These are phyloP conservation scores for Aegilops bicornis DNA, from an alignment of 176 grass and related monocot species.

Conservation along the genomic window DNA sequence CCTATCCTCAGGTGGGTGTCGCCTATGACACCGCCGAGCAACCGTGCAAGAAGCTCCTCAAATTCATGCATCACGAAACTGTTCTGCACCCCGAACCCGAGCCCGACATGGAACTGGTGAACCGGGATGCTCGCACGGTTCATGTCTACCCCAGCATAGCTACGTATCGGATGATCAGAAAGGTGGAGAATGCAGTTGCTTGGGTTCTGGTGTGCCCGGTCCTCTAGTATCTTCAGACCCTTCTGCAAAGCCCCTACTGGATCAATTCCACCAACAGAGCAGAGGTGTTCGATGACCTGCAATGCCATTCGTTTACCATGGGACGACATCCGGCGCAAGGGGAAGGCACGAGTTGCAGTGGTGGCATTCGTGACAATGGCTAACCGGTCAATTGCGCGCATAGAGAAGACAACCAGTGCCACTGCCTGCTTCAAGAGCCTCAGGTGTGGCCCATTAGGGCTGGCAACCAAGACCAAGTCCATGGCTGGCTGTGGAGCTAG, in stretches of 20 bases:
- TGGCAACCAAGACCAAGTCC: constrained; percentile 84
- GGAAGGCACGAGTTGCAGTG: constrained; percentile 80
- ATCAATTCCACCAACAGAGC: constrained; percentile 67
- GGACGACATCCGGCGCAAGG: constrained; percentile 78
- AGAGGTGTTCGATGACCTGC: constrained; percentile 88
- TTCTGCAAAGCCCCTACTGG: constrained; percentile 77
- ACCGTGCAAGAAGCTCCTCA: constrained; percentile 69
- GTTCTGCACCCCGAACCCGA: constrained; percentile 66
- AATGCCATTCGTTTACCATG: constrained; percentile 78
- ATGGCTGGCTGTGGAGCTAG: constrained; percentile 74
- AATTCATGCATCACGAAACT: constrained; percentile 90
- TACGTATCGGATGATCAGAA: constrained; percentile 52
- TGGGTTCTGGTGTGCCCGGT: constrained; percentile 81
- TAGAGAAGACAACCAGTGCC: constrained; percentile 84
- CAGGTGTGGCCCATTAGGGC: constrained; percentile 80
- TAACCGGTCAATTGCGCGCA: constrained; percentile 68
- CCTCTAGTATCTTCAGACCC: constrained; percentile 83
- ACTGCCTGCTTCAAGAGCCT: constrained; percentile 92
- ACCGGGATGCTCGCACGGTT: constrained; percentile 45
- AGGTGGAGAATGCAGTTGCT: constrained; percentile 81
- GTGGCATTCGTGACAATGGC: constrained; percentile 91
- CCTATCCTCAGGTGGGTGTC: constrained; percentile 79
- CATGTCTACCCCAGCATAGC: constrained; percentile 32
- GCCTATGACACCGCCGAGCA: constrained; percentile 73
- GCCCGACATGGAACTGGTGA: constrained; percentile 80